Base-by-base conservation (phyloP, 2,329 filamentous ascomycete genomes). In the Aspergillus neotritici region DNA sequence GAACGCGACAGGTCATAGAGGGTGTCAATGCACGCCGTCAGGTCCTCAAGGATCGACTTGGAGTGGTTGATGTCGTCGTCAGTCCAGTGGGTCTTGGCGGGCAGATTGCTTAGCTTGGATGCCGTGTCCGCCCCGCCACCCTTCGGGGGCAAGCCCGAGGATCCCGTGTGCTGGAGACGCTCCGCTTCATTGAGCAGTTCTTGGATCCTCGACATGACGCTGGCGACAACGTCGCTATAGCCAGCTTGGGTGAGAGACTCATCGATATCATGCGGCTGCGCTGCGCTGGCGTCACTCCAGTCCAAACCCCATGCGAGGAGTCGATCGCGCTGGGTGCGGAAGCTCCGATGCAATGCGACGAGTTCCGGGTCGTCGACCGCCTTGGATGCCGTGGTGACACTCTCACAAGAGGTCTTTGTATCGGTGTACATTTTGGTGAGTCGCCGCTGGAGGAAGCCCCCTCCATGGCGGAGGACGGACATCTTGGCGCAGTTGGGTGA, bases 261-360 rank as follows among this genome's bases (percentile, higher is more conserved):
- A 56, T 83, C 80, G 53, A 83, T 83, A 61, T 80, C 75, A 52
- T 74, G 77, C 45, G 77, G 72, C 40, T 72, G 66, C 12, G 70
- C 72, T 47, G 74, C 75, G 52, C 72, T 75, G 46, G 76, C 78
- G 58, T 83, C 80, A 61, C 74, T 80, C 80, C 80, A 84, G 58
- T 82, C 78, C 45, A 83, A 65, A 36, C 80, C 80, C 80, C 80
- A 84, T 28, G 79, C 75, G 32, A 82, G 72, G 37, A 83, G 66
- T 14, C 80, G 68, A 59, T 83, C 79, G 57, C 80, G 79, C 56
- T 84, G 80, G 41, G 79, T 80, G 46, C 77, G 71, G 55, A 80
- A 80, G 53, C 78, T 79, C 45, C 74, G 73, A 51, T 82, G 75
- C 31, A 83, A 66, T 21, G 73, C 71, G 16, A 74, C 69, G 10